phyloP scores from a whole-genome alignment of 225 moss, liverwort and hornwort genomes.

The Antitrichia curtipendula region DNA sequence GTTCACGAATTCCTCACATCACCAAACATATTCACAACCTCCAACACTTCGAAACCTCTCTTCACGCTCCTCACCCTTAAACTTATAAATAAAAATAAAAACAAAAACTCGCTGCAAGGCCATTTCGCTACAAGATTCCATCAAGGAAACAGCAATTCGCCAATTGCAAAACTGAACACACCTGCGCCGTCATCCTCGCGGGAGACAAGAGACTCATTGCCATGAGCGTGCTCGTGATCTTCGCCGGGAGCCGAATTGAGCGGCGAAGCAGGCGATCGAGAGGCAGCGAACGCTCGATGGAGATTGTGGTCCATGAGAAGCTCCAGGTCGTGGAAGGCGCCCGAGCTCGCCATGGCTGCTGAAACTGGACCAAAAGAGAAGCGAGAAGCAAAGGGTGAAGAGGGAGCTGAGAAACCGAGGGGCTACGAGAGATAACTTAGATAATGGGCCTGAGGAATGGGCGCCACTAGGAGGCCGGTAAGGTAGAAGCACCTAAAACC shows the following conservation, averaged over 20 bases:
- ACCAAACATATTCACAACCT: not conserved
- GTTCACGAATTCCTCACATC: not conserved
- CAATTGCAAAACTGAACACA: not conserved
- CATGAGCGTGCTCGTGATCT: not conserved
- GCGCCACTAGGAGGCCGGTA: not conserved
- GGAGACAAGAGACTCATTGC: not conserved
- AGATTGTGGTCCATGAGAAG: constrained; percentile 46
- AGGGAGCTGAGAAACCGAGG: not conserved
- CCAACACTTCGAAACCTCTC: not conserved
- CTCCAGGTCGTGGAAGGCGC: constrained; percentile 43
- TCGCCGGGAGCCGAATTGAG: not conserved
- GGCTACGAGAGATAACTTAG: not conserved
- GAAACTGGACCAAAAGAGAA: not conserved
- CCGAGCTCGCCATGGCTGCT: constrained; percentile 22
- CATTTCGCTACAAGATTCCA: not conserved
- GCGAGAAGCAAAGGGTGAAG: not conserved
- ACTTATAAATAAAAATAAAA: not conserved
- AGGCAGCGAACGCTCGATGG: constrained; percentile 8
- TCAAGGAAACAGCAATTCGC: not conserved
- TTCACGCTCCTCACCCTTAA: not conserved
- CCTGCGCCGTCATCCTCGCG: not conserved
- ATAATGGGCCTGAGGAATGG: not conserved
- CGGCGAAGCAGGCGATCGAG: not conserved
- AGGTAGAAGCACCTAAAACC: not conserved
- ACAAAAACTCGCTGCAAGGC: not conserved